These are phyloP conservation scores for Nemania bipapillata DNA, from an alignment of 2,329 filamentous ascomycete species.

Conservation along the genomic window DNA sequence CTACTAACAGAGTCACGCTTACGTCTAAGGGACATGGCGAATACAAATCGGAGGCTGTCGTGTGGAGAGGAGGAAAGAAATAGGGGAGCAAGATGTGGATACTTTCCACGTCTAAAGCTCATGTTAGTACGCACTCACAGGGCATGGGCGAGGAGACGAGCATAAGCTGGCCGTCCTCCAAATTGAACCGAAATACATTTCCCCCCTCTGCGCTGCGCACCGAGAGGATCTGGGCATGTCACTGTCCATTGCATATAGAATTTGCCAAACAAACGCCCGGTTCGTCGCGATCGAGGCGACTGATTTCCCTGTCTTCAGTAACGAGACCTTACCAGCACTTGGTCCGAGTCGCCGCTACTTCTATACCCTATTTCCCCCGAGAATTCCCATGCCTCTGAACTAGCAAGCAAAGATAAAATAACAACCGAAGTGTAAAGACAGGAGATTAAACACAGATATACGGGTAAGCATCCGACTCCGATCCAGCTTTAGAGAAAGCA, in stretches of 20 bases:
- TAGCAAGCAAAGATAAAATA: constrained; percentile 19
- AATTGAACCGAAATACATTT: constrained; percentile 30
- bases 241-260: constrained; percentile 36
- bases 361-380: constrained; percentile 44
- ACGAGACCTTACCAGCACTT: constrained; percentile 53
- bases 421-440: constrained; percentile 10
- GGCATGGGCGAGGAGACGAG: not conserved
- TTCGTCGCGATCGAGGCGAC: constrained; percentile 46
- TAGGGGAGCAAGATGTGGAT: not conserved
- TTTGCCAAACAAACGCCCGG: constrained; percentile 44
- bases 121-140: constrained; percentile 11
- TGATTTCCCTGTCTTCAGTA: constrained; percentile 46
- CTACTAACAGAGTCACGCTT: not conserved
- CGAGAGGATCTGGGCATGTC: constrained; percentile 43
- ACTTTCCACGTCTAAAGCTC: not conserved
- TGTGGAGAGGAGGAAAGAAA: not conserved
- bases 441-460: constrained; percentile 13
- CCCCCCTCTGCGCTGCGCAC: constrained; percentile 13
- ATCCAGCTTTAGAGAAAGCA: constrained; percentile 7
- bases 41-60: not conserved
- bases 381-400: constrained; percentile 20
- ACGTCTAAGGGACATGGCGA: not conserved
- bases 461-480: constrained; percentile 15
- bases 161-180: constrained; percentile 15
- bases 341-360: constrained; percentile 52